phyloP scores from a whole-genome alignment of 2,329 filamentous ascomycete genomes.

The Botrytis medusae region DNA sequence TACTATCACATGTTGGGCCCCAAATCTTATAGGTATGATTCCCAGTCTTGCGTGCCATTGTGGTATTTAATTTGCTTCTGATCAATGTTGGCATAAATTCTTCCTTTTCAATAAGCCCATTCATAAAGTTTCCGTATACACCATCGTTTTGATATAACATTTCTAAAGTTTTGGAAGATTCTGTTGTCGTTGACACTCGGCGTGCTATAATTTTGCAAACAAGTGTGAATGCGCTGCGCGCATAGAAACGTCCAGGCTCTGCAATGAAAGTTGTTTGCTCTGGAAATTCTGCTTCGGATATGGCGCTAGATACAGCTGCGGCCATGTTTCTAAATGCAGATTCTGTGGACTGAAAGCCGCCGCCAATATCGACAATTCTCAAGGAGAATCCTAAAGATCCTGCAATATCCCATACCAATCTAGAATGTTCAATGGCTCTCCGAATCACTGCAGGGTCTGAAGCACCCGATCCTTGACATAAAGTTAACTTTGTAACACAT shows the following conservation, averaged over 20 bases:
- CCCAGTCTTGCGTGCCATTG: neutral
- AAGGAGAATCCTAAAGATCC: neutral
- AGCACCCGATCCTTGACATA: neutral
- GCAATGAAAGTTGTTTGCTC: neutral
- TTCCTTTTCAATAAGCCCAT: constrained; percentile 3
- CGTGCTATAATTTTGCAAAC: neutral
- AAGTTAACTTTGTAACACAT: neutral
- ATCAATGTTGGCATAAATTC: neutral
- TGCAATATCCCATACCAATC: constrained; percentile 4
- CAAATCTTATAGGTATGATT: neutral
- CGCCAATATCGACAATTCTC: neutral
- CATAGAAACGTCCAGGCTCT: constrained; percentile 1
- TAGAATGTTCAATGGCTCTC: neutral
- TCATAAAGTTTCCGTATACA: neutral
- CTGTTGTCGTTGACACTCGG: neutral
- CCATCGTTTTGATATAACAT: constrained; percentile 13
- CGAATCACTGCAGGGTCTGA: neutral
- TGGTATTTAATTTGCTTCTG: neutral
- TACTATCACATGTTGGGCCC: neutral
- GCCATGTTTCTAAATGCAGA: neutral
- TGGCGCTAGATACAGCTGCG: neutral
- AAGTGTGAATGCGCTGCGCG: neutral
- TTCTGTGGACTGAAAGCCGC: constrained; percentile 7
- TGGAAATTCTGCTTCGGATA: neutral
- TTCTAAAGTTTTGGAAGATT: neutral